phyloP scores from a whole-genome alignment of 1,284 basidiomycete genomes.

The Volvariella surrecta region DNA sequence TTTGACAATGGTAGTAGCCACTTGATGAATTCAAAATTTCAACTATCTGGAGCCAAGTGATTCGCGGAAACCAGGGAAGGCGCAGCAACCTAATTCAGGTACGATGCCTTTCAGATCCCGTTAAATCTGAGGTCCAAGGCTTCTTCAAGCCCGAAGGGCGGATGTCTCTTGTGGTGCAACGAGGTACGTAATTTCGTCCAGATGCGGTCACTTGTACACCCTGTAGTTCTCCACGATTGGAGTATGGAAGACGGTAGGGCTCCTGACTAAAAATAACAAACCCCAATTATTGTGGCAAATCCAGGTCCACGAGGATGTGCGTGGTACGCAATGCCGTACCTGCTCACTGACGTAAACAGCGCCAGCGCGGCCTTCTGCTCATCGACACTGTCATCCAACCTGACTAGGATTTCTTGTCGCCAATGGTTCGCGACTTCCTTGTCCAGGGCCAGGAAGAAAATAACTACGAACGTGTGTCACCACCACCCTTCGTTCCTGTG shows the following conservation, averaged over 20 bases:
- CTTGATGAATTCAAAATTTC: conserved; percentile 23
- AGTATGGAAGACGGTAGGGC: conserved; percentile 21
- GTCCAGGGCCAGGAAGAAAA: conserved; percentile 15
- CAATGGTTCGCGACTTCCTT: conserved; percentile 21
- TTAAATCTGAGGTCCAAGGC: conserved; percentile 25
- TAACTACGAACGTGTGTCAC: conserved; percentile 21
- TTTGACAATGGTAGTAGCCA: conserved; percentile 1
- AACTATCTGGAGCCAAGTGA: conserved; percentile 26
- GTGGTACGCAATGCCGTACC: conserved; percentile 1
- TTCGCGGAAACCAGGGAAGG: conserved; percentile 24
- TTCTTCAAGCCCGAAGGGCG: conserved; percentile 28
- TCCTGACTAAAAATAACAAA: conserved; percentile 9
- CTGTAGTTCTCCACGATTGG: conserved; percentile 26
- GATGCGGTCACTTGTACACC: too few species aligned
- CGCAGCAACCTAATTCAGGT: conserved; percentile 25
- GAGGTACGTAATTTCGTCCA: conserved; percentile 17
- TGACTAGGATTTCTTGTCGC: conserved; percentile 19
- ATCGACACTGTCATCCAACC: conserved; percentile 26
- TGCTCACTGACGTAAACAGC: not conserved
- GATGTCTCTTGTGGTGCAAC: conserved; percentile 27
- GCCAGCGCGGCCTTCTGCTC: conserved; percentile 23
- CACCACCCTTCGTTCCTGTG: conserved; percentile 23
- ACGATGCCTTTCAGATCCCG: conserved; percentile 19
- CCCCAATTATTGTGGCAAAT: conserved; percentile 25
- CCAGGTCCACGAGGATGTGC: conserved; percentile 21